Percentiles rank a stretch among this genome's conserved stretches.
Conservation (phyloP, 306 rosid species). For the Psophocarpus tetragonolobus region DNA sequence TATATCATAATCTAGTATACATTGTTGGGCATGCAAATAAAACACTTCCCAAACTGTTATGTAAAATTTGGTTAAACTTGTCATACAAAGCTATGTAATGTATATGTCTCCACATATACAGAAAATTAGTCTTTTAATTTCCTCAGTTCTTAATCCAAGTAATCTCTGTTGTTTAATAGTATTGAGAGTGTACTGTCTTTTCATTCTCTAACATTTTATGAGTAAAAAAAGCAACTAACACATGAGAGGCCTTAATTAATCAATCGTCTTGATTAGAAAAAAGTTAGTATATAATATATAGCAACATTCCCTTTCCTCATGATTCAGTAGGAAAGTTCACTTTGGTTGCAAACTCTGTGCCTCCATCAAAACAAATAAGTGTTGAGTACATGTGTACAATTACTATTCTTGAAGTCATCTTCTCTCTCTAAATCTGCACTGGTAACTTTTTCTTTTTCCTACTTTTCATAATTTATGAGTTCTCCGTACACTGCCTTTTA, state of each 20-base stretch:
- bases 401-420: neutral
- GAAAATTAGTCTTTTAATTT: neutral
- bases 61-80: neutral
- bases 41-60: neutral
- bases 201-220: too few species aligned
- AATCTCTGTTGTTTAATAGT: too few species aligned
- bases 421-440: conserved; percentile 18
- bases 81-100: neutral
- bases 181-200: neutral
- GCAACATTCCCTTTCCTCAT: conserved; percentile 25
- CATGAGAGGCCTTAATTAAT: neutral
- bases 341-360: neutral
- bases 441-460: neutral
- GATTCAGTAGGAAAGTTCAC: conserved; percentile 4
- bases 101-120: neutral
- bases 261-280: neutral
- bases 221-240: neutral
- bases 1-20: neutral
- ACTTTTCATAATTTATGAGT: neutral
- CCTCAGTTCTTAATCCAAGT: neutral
- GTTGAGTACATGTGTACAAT: neutral
- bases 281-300: neutral
- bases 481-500: neutral
- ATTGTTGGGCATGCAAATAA: neutral
- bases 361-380: neutral